Conservation (phyloP, 805 yeast species). For the Wickerhamiella australiensis region DNA sequence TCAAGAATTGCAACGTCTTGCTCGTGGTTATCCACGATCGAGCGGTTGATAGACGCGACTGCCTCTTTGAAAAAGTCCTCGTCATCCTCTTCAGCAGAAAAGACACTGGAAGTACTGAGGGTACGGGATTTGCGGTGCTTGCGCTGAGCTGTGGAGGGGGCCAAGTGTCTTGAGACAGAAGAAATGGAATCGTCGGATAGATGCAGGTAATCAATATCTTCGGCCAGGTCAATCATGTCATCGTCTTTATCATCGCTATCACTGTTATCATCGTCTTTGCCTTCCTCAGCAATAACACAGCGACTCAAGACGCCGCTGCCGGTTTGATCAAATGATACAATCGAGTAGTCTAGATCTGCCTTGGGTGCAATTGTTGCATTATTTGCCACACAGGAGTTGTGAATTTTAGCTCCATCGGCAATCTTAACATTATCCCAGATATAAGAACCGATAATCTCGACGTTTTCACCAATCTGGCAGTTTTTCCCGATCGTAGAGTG, state of each 20-base stretch:
- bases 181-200: constrained; percentile 27
- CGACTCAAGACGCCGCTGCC: constrained; percentile 45
- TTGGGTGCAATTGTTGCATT: constrained; percentile 43
- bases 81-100: constrained; percentile 42
- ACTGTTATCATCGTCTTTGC: constrained; percentile 24
- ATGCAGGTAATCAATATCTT: constrained; percentile 23
- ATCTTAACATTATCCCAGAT: constrained; percentile 76
- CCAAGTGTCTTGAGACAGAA: constrained; percentile 16
- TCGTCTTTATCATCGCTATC: constrained; percentile 17
- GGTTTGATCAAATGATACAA: constrained; percentile 63
- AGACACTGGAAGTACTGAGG: constrained; percentile 31
- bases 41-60: constrained; percentile 83
- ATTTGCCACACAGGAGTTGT: constrained; percentile 60
- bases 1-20: constrained; percentile 87
- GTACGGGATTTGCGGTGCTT: constrained; percentile 15
- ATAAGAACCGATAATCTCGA: constrained; percentile 57
- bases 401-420: constrained; percentile 48
- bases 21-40: constrained; percentile 84
- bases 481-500: constrained; percentile 76
- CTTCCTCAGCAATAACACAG: constrained; percentile 26
- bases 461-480: constrained; percentile 74
- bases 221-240: constrained; percentile 16
- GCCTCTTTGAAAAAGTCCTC: constrained; percentile 84
- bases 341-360: constrained; percentile 46
- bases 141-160: constrained; percentile 13